A percentile compares a stretch with the other conserved stretches of the same genome.
Evolutionary conservation across 805 yeast genomes (phyloP).

Genomic region (Metschnikowia reukaufii): DNA sequence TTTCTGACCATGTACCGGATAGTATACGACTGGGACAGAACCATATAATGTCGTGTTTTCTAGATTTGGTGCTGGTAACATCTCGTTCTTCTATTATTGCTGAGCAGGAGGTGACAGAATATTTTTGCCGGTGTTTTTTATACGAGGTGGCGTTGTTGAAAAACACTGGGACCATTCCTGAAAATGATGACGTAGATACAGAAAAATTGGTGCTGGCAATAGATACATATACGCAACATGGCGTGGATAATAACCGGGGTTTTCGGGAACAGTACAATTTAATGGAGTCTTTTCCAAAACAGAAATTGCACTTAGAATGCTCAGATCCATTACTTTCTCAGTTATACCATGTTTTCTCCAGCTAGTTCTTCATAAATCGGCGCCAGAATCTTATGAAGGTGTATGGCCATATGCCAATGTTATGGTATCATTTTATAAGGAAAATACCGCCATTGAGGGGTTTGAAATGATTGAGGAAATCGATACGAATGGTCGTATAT

Average conservation of each 20-base stretch:
- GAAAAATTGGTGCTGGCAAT: slow-evolving; percentile 10
- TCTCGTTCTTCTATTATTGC: background rate
- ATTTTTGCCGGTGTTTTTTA: slow-evolving; percentile 1
- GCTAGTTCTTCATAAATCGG: slow-evolving; percentile 20
- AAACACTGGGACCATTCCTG: background rate
- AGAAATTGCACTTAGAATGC: slow-evolving; percentile 17
- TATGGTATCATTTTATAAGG: slow-evolving; percentile 25
- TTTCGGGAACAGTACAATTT: background rate
- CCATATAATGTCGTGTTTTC: background rate
- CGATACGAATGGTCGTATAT: slow-evolving; percentile 7
- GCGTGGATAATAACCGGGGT: background rate
- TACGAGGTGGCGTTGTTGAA: background rate
- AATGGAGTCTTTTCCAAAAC: background rate
- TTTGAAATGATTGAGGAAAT: slow-evolving; percentile 21
- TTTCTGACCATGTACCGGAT: background rate
- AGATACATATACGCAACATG: background rate
- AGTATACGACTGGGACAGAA: background rate
- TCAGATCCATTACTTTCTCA: slow-evolving; percentile 22
- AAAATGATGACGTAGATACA: slow-evolving; percentile 1
- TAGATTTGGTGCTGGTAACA: background rate
- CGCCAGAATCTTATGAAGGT: slow-evolving; percentile 12
- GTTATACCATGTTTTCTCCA: slow-evolving; percentile 26
- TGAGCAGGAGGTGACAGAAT: slow-evolving; percentile 1
- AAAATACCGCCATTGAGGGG: slow-evolving; percentile 21
- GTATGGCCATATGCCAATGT: slow-evolving; percentile 20